phyloP scores from a whole-genome alignment of 2,329 filamentous ascomycete genomes.

The Botrytis sinoallii region DNA sequence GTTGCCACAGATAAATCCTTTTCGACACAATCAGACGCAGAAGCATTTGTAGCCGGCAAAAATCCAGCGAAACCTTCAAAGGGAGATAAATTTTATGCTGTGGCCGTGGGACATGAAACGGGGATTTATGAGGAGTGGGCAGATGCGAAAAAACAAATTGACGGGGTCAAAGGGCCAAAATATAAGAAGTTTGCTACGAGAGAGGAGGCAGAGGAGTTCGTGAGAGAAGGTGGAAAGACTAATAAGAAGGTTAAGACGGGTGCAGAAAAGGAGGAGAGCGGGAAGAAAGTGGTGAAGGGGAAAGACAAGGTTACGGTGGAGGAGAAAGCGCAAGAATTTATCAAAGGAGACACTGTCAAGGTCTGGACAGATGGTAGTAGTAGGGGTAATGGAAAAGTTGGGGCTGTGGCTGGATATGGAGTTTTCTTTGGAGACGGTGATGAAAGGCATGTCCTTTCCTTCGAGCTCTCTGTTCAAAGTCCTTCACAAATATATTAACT shows the following conservation, averaged over 20 bases:
- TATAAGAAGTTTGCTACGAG: slow-evolving; percentile 67
- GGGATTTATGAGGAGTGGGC: slow-evolving; percentile 65
- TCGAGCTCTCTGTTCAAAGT: neutral
- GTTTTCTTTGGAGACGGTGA: slow-evolving; percentile 61
- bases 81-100: slow-evolving; percentile 54
- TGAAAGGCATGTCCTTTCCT: slow-evolving; percentile 44
- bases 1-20: slow-evolving; percentile 72
- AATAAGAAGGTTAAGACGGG: slow-evolving; percentile 32
- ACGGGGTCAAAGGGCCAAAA: slow-evolving; percentile 65
- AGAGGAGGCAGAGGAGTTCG: slow-evolving; percentile 75
- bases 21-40: slow-evolving; percentile 67
- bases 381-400: slow-evolving; percentile 53
- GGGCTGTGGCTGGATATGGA: slow-evolving; percentile 58
- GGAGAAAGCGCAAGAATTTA: slow-evolving; percentile 16
- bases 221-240: slow-evolving; percentile 45
- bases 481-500: neutral
- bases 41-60: slow-evolving; percentile 68
- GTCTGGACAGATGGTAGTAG: slow-evolving; percentile 65
- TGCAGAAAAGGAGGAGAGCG: slow-evolving; percentile 22
- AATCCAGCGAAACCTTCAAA: slow-evolving; percentile 34
- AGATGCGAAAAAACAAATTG: slow-evolving; percentile 69
- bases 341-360: slow-evolving; percentile 38
- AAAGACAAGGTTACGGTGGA: slow-evolving; percentile 1
- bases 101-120: slow-evolving; percentile 55
- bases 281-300: slow-evolving; percentile 27